phyloP scores from a whole-genome alignment of 176 grass and related monocot species.

The Pontederia crassipes region DNA sequence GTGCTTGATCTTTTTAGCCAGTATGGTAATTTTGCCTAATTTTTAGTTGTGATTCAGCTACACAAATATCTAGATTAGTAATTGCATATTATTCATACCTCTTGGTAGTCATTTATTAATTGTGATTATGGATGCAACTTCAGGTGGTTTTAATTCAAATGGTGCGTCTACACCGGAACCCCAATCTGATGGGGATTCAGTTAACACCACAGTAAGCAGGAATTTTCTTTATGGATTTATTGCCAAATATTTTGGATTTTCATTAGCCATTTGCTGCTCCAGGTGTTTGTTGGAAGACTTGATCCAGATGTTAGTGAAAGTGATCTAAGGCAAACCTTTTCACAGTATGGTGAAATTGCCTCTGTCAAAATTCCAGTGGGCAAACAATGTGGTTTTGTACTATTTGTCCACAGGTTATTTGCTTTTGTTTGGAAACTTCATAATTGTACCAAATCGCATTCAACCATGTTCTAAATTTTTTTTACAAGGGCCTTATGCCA shows the following conservation, averaged over 20 bases:
- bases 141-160: conserved; percentile 11
- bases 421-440: background rate
- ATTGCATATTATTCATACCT: too few species aligned
- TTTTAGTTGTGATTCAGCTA: too few species aligned
- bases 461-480: background rate
- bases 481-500: background rate
- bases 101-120: background rate
- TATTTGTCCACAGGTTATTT: conserved; percentile 32
- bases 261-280: background rate
- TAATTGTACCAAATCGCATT: background rate
- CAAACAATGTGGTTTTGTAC: conserved; percentile 43
- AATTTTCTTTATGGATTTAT: too few species aligned
- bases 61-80: too few species aligned
- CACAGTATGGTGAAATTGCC: conserved; percentile 41
- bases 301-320: conserved; percentile 31
- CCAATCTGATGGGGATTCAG: conserved; percentile 8
- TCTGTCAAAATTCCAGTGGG: conserved; percentile 29
- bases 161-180: background rate
- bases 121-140: background rate
- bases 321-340: conserved; percentile 36
- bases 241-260: background rate
- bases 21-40: too few species aligned
- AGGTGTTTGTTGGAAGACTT: conserved; percentile 50
- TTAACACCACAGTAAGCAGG: conserved; percentile 2
- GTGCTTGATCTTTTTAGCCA: too few species aligned